Percentiles rank a stretch among this genome's conserved stretches.
Conservation (phyloP, 345 rosid species). For the Gynandropsis gynandra region DNA sequence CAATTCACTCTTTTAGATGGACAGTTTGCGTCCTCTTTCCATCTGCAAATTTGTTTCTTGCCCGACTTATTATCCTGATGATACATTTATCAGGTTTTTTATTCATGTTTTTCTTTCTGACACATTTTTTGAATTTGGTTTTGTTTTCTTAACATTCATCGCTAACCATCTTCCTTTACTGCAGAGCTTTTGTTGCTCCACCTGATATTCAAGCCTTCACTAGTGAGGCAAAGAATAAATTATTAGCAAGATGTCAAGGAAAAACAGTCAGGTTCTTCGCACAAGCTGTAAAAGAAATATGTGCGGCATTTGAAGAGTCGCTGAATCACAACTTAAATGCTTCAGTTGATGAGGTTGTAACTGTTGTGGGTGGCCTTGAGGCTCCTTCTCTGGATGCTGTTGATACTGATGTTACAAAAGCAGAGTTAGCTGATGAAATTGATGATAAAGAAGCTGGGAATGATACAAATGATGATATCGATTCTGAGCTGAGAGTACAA, state of each 20-base stretch:
- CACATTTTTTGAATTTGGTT: conserved; percentile 7
- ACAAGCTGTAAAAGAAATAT: conserved; percentile 84
- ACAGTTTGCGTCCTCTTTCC: background rate
- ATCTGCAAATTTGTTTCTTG: too few relatives aligned
- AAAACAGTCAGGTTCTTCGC: conserved; percentile 63
- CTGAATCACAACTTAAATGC: conserved; percentile 42
- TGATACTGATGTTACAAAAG: conserved; percentile 42
- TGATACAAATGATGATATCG: conserved; percentile 31
- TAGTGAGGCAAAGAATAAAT: conserved; percentile 60
- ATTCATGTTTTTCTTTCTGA: too few relatives aligned
- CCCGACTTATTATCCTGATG: too few relatives aligned
- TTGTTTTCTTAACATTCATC: conserved; percentile 3
- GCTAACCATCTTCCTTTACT: conserved; percentile 21
- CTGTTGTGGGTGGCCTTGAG: conserved; percentile 30
- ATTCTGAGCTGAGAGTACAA: conserved; percentile 29
- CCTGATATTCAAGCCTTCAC: conserved; percentile 76
- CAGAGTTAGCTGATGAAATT: conserved; percentile 30
- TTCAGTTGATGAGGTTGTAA: conserved; percentile 36
- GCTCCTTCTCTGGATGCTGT: conserved; percentile 33
- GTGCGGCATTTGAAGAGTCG: conserved; percentile 62
- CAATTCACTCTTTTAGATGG: background rate
- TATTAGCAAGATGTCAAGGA: conserved; percentile 56
- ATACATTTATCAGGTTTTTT: too few relatives aligned
- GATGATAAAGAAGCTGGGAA: conserved; percentile 29
- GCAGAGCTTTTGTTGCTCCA: conserved; percentile 85